Conservation (phyloP, 495 filamentous ascomycete genomes). For the Aspergillus saccharolyticus region DNA sequence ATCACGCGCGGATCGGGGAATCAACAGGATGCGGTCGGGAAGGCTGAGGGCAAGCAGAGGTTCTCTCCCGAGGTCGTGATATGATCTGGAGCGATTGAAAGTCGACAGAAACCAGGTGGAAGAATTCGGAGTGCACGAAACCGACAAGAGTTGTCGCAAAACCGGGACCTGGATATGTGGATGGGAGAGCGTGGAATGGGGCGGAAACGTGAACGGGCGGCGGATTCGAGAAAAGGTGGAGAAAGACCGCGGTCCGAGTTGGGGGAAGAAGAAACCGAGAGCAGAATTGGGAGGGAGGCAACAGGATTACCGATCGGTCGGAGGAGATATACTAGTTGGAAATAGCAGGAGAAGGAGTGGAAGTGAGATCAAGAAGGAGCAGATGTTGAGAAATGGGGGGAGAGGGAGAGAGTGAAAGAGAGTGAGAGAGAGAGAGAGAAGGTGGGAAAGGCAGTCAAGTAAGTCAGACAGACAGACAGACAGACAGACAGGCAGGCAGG, state of each 20-base stretch:
- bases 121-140: slow-evolving; percentile 11
- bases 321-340: slow-evolving; percentile 1
- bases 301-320: neutral
- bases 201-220: slow-evolving; percentile 23
- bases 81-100: slow-evolving; percentile 1
- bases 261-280: neutral
- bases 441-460: slow-evolving; percentile 3
- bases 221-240: slow-evolving; percentile 20
- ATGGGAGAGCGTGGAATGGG: slow-evolving; percentile 21
- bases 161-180: slow-evolving; percentile 4
- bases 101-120: slow-evolving; percentile 12
- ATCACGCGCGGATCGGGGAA: slow-evolving; percentile 9
- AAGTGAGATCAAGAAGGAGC: neutral
- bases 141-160: slow-evolving; percentile 6
- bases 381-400: slow-evolving; percentile 4
- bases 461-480: slow-evolving; percentile 9
- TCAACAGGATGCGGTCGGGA: slow-evolving; percentile 2
- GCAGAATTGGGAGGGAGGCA: neutral
- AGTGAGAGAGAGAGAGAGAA: slow-evolving; percentile 4
- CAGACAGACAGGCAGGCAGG: slow-evolving; percentile 11
- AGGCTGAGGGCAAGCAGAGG: neutral
- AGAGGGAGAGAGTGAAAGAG: slow-evolving; percentile 5
- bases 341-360: slow-evolving; percentile 1
- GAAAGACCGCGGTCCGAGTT: slow-evolving; percentile 8
- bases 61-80: neutral